Conservation (phyloP, 2,329 filamentous ascomycete species). For the Fusarium pseudoanthophilum region DNA sequence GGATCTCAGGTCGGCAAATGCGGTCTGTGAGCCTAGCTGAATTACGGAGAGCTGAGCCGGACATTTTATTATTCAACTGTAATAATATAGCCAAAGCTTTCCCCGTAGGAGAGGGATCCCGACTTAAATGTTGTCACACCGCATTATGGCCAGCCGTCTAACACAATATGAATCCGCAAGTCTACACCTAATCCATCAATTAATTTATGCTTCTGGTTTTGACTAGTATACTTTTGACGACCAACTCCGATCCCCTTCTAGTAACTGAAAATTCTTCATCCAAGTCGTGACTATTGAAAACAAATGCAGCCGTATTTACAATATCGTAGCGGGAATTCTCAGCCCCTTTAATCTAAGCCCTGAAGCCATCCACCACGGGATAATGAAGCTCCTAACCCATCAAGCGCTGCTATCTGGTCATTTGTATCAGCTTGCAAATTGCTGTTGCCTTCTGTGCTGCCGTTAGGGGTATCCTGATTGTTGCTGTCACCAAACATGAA, state of each 20-base stretch:
- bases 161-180: not conserved
- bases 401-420: constrained; percentile 45
- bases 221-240: not conserved
- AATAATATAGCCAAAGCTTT: not conserved
- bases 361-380: constrained; percentile 50
- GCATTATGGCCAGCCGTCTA: not conserved
- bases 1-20: constrained; percentile 25
- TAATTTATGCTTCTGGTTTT: constrained; percentile 5
- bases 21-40: constrained; percentile 24
- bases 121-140: not conserved
- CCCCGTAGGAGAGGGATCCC: not conserved
- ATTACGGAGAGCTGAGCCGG: constrained; percentile 23
- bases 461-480: constrained; percentile 34
- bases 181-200: not conserved
- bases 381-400: constrained; percentile 48
- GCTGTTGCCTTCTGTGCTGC: constrained; percentile 25
- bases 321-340: not conserved
- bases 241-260: constrained; percentile 7
- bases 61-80: constrained; percentile 4
- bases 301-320: constrained; percentile 3
- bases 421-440: constrained; percentile 35
- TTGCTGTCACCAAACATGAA: constrained; percentile 46
- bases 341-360: constrained; percentile 47
- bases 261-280: not conserved
- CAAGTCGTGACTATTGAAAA: not conserved